Evolutionary conservation across 108 stramenopile species (phyloP), one percentile per base, ranked within the genome.

Genomic region (Nannochloropsis granulata): DNA sequence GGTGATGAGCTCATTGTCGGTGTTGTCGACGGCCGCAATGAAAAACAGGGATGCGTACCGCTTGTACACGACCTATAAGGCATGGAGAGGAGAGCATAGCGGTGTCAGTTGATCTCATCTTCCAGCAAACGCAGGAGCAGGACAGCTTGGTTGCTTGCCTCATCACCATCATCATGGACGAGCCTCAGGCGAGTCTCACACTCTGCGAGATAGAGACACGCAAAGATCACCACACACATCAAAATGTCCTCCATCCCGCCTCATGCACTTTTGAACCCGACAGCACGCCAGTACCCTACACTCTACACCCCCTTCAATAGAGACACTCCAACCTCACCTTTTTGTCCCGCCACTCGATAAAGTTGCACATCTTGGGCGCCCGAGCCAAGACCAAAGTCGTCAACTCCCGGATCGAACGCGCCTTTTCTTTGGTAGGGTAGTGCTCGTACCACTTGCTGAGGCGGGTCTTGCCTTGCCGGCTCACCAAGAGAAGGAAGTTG

Each of bases 331-430:
- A 34, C 1, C 56, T 71, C 56, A 71, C 56, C 56, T 98, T 98
- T 88, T 96, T 94, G 24, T 95, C 93, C 85, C 94, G 92, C 94
- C 96, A 96, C 90, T 97, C 96, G 79, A 98, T 95, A 85, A 98
- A 96, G 88, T 97, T 98, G 91, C 96, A 97, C 96, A 98, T 97
- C 90, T 96, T 98, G n/a, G 96, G 95, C 44, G 95, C 94, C n/a
- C 97, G 93, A 14, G 95, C 94, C 82, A 98, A 85, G 21, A 98
- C 93, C 84, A 94, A 94, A 26, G 90, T 94, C 79, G 94, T 92
- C 86, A 98, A 93, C 91, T 96, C 95, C 44, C 96, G 92, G 25
- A 95, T 88, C 86, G 95, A 95, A 80, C 97, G 95, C 43, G 93
- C 90, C 84, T 98, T 98, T 44, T 91, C 90, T 88, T 93, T 92